phyloP scores from a whole-genome alignment of 192 early-diverging fungal species.

The Mortierella antarctica region DNA sequence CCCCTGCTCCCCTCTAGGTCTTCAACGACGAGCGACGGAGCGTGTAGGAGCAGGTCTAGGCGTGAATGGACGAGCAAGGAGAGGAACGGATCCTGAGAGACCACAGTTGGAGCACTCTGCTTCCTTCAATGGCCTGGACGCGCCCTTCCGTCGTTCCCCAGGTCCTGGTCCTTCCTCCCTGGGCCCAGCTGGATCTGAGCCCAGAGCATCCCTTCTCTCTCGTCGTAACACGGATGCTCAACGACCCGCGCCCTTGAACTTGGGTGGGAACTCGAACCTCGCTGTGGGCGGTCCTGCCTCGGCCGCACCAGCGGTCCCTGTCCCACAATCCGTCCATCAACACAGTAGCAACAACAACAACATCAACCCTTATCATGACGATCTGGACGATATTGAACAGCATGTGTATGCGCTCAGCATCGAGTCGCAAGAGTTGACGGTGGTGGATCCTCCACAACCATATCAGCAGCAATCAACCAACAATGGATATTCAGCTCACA shows the following conservation, averaged over 20 bases:
- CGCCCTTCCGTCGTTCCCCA: slow-evolving; percentile 2
- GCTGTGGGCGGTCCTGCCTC: slow-evolving; percentile 8
- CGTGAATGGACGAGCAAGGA: slow-evolving; percentile 31
- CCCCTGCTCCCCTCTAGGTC: slow-evolving; percentile 2
- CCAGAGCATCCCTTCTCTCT: slow-evolving; percentile 32
- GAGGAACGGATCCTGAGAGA: slow-evolving; percentile 36
- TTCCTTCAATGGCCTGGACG: slow-evolving; percentile 29
- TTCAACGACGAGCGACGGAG: slow-evolving; percentile 45
- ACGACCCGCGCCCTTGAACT: slow-evolving; percentile 35
- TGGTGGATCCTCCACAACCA: not conserved
- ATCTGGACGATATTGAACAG: slow-evolving; percentile 39
- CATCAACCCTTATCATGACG: slow-evolving; percentile 34
- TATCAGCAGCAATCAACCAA: not conserved
- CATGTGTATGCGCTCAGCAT: slow-evolving; percentile 46
- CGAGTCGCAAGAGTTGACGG: slow-evolving; percentile 28
- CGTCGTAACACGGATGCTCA: slow-evolving; percentile 43
- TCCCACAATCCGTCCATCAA: not conserved
- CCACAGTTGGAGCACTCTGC: slow-evolving; percentile 40
- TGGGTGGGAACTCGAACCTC: slow-evolving; percentile 19
- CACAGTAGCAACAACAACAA: not conserved
- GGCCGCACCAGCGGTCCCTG: not conserved
- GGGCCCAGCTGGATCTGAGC: slow-evolving; percentile 32
- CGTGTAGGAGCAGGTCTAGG: slow-evolving; percentile 7
- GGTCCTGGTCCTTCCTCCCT: slow-evolving; percentile 20
- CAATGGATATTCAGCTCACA: no score